Evolutionary conservation across 1,284 basidiomycete species (phyloP), one percentile per base, ranked within the genome.

Genomic region (Moesziomyces globuligerus): DNA sequence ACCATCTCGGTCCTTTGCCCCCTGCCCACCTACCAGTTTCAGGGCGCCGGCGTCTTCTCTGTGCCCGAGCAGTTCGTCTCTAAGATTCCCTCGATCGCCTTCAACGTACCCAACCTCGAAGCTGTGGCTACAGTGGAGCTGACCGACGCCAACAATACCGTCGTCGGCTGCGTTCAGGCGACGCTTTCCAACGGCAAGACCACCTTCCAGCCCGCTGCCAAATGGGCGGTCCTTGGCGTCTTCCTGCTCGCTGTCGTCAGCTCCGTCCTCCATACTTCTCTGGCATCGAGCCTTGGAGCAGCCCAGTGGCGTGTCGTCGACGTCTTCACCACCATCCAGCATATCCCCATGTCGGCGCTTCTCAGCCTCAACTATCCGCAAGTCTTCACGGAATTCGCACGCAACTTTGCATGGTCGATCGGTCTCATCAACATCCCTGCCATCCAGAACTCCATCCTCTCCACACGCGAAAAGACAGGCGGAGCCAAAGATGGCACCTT

Each of bases 181-280:
- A 95, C 93, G 1, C 85, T 98, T 4, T 89, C 91, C 20, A 98
- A 98, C 80, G 94, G 94, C 10, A 90, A 90, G 87, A 91, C 92
- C 1, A 87, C 89, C 0, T 87, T 88, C 58, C 90, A 92, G 81
- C 81, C 84, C 4, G 88, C 87, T 3, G 93, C 93, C 13, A 87
- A 89, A 75, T 95, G 91, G 90, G 86, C 87, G 0, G 89, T 90
- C 5, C 90, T 87, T 23, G 89, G 86, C 21, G 83, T 95, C 48
- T 88, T 89, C 3, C 81, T 94, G 36, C 85, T 89, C 6, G 87
- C 90, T 1, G 84, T 92, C 39, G 76, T 90, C 26, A 87, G 89
- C 25, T 89, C 90, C 1, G 78, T 90, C 34, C 86, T 88, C 79
- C 88, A 91, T 75, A 90, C 92, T 5, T 78, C 79, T 34, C 76